Conservation (phyloP, 306 rosid species). For the Adenanthera pavonina region DNA sequence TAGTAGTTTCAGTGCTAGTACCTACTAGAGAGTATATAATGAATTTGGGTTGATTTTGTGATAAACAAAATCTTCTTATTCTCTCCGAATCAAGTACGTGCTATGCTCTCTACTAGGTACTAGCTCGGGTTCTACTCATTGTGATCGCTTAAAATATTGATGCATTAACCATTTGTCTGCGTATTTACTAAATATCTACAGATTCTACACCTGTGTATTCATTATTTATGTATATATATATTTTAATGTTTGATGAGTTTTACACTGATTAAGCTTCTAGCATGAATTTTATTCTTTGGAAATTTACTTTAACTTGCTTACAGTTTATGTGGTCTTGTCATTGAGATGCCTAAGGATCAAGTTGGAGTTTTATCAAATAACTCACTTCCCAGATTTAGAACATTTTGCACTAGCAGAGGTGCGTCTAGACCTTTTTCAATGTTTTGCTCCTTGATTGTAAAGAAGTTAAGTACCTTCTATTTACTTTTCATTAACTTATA, state of each 20-base stretch:
- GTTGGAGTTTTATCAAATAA: constrained; percentile 54
- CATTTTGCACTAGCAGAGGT: constrained; percentile 70
- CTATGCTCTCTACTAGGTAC: not conserved
- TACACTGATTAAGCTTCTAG: constrained; percentile 9
- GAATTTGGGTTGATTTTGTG: not conserved
- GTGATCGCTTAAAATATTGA: not conserved
- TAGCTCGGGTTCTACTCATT: not conserved
- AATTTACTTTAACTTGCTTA: constrained; percentile 39
- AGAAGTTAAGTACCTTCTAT: constrained; percentile 11
- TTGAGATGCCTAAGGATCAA: constrained; percentile 50
- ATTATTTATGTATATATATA: not conserved
- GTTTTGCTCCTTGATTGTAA: not conserved
- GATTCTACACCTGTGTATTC: not conserved
- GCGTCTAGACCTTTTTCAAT: constrained; percentile 30
- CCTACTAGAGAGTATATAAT: not conserved
- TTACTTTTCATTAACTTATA: not conserved
- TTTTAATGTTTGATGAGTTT: not conserved
- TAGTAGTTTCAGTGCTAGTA: not conserved
- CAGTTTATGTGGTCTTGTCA: constrained; percentile 52
- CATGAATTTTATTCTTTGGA: constrained; percentile 23
- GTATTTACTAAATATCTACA: not conserved
- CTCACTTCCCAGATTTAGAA: constrained; percentile 56
- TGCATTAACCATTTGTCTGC: not conserved
- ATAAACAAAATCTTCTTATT: not conserved
- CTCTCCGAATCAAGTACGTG: not conserved